A percentile compares a stretch with the other conserved stretches of the same genome.
Conservation (phyloP, 2,329 filamentous ascomycete species). For the Penicillium sp. region DNA sequence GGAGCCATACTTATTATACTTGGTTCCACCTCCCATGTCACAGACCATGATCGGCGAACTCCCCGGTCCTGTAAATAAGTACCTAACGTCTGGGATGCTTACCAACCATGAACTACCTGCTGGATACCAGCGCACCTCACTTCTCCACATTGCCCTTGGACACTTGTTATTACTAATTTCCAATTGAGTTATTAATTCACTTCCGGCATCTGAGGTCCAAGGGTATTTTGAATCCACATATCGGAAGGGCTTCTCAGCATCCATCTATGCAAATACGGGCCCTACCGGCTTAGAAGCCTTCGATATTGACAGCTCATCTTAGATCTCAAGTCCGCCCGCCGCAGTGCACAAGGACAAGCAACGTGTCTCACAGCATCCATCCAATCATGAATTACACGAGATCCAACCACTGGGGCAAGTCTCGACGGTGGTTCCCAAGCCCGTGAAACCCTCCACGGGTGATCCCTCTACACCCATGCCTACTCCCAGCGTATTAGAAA, state of each 20-base stretch:
- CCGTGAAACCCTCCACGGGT: slow-evolving; percentile 2
- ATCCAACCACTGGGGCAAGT: slow-evolving; percentile 20
- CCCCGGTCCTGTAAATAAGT: no score
- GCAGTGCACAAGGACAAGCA: slow-evolving; percentile 41
- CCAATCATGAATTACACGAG: slow-evolving; percentile 32
- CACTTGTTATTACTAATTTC: no score
- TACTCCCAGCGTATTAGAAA: slow-evolving; percentile 24
- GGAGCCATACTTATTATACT: no score
- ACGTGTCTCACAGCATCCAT: slow-evolving; percentile 27
- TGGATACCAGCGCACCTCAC: no score
- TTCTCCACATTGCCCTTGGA: no score
- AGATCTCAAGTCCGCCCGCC: slow-evolving; percentile 47
- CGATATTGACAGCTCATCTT: slow-evolving; percentile 47
- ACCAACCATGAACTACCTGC: no score
- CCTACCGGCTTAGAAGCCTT: slow-evolving; percentile 46
- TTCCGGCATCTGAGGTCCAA: background rate
- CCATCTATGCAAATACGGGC: slow-evolving; percentile 39
- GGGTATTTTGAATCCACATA: background rate
- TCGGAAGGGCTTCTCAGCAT: background rate
- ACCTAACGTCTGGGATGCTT: no score
- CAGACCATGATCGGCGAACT: no score
- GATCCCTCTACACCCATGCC: slow-evolving; percentile 16
- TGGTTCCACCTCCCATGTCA: no score
- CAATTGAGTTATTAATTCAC: background rate
- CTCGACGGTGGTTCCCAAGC: slow-evolving; percentile 7